These are phyloP conservation scores for Grigorovia jiainica DNA, from an alignment of 805 yeast species.

Conservation along the genomic window DNA sequence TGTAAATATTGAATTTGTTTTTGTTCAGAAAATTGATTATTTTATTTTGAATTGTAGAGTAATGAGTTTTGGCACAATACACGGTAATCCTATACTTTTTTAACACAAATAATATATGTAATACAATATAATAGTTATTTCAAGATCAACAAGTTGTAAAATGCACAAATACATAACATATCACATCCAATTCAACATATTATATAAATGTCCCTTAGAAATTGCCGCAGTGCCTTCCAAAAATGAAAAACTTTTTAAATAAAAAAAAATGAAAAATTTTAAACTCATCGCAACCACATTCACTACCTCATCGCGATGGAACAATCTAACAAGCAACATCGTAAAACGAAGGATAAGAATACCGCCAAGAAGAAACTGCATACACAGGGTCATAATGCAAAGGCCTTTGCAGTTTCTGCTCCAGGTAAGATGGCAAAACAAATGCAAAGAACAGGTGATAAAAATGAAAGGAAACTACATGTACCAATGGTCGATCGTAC, in stretches of 20 bases:
- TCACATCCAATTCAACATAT: too few species aligned
- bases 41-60: too few species aligned
- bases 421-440: slow-evolving; percentile 80
- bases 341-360: slow-evolving; percentile 46
- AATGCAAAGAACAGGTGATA: slow-evolving; percentile 79
- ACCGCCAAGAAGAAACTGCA: slow-evolving; percentile 82
- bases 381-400: slow-evolving; percentile 75
- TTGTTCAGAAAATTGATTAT: too few species aligned
- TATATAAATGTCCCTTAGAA: too few species aligned
- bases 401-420: slow-evolving; percentile 72
- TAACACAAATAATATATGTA: too few species aligned
- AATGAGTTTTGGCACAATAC: too few species aligned
- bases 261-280: slow-evolving; percentile 1
- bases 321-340: slow-evolving; percentile 76
- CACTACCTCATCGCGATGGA: slow-evolving; percentile 32
- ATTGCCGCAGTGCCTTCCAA: too few species aligned
- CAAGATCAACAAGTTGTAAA: too few species aligned
- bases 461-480: slow-evolving; percentile 73
- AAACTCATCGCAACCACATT: slow-evolving; percentile 5
- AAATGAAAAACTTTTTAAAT: background rate
- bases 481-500: slow-evolving; percentile 97
- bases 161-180: too few species aligned
- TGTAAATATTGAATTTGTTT: too few species aligned
- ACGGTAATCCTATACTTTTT: too few species aligned
- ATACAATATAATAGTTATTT: too few species aligned